These are phyloP conservation scores for Pythium utonaiense DNA, from an alignment of 352 stramenopile species.

Conservation along the genomic window DNA sequence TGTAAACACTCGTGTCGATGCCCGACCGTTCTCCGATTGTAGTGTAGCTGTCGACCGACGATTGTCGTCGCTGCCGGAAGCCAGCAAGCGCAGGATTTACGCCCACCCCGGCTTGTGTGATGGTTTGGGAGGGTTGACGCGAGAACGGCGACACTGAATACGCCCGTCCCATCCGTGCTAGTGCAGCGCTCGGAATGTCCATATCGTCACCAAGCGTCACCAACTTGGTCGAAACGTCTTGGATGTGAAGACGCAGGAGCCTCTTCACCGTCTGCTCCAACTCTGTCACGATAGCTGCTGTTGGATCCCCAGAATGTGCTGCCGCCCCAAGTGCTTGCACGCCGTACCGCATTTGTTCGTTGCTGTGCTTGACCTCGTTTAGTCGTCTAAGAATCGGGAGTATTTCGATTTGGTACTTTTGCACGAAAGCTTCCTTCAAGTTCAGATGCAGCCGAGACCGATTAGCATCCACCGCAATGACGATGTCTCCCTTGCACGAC, in stretches of 20 bases:
- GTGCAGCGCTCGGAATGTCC: not conserved
- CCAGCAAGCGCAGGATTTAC: not conserved
- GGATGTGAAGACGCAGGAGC: constrained; percentile 51
- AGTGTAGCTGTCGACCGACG: constrained; percentile 34
- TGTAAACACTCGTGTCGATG: constrained; percentile 46
- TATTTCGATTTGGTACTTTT: constrained; percentile 60
- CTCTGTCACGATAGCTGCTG: constrained; percentile 30
- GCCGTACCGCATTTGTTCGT: constrained; percentile 17
- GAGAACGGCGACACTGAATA: constrained; percentile 1
- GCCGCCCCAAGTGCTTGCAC: not conserved
- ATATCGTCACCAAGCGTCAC: constrained; percentile 60
- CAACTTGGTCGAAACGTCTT: constrained; percentile 48
- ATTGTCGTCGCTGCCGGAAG: constrained; percentile 11
- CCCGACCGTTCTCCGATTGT: constrained; percentile 11
- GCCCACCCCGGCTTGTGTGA: not conserved
- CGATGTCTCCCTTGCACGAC: constrained; percentile 45
- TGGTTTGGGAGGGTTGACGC: not conserved
- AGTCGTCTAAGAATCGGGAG: constrained; percentile 54
- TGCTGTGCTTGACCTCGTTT: constrained; percentile 57
- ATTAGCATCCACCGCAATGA: constrained; percentile 57
- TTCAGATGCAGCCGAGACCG: constrained; percentile 48
- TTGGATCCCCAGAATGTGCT: constrained; percentile 16
- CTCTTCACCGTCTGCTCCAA: constrained; percentile 54
- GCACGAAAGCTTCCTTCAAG: constrained; percentile 69
- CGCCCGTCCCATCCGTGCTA: not conserved